Conservation (phyloP, 202 grass and related monocot genomes). For the Hordeum pubiflorum region DNA sequence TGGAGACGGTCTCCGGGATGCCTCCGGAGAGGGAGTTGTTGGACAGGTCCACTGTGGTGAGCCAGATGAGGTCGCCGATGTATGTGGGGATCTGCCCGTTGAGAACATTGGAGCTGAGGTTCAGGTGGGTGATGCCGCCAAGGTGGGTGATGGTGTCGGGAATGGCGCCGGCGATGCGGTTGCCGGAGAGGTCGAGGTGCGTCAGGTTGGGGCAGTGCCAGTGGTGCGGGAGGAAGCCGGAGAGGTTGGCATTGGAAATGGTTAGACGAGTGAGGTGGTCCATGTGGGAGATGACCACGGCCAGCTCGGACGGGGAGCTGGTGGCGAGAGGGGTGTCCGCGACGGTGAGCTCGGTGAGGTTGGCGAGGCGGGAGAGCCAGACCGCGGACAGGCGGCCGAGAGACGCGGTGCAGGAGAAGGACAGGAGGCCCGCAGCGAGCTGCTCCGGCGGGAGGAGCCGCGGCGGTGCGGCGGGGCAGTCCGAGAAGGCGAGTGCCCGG, state of each 20-base stretch:
- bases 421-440: conserved; percentile 32
- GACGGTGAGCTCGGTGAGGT: conserved; percentile 63
- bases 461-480: conserved; percentile 46
- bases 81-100: conserved; percentile 51
- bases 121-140: conserved; percentile 47
- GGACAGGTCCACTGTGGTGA: conserved; percentile 54
- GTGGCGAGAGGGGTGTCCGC: conserved; percentile 39
- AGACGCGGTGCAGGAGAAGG: conserved; percentile 62
- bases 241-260: conserved; percentile 63
- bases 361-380: conserved; percentile 55
- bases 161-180: conserved; percentile 55
- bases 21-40: conserved; percentile 59
- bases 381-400: conserved; percentile 51
- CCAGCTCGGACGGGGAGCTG: conserved; percentile 44
- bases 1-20: conserved; percentile 60
- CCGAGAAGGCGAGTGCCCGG: conserved; percentile 30
- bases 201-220: conserved; percentile 80
- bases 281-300: conserved; percentile 82
- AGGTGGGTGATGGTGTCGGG: conserved; percentile 62
- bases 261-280: conserved; percentile 39
- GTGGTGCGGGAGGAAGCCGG: conserved; percentile 72
- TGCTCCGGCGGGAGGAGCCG: conserved; percentile 36
- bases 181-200: conserved; percentile 75
- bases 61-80: conserved; percentile 65
- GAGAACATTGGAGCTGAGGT: conserved; percentile 81